Conservation (phyloP, 139 green algal species). For the Closterium sp. region DNA sequence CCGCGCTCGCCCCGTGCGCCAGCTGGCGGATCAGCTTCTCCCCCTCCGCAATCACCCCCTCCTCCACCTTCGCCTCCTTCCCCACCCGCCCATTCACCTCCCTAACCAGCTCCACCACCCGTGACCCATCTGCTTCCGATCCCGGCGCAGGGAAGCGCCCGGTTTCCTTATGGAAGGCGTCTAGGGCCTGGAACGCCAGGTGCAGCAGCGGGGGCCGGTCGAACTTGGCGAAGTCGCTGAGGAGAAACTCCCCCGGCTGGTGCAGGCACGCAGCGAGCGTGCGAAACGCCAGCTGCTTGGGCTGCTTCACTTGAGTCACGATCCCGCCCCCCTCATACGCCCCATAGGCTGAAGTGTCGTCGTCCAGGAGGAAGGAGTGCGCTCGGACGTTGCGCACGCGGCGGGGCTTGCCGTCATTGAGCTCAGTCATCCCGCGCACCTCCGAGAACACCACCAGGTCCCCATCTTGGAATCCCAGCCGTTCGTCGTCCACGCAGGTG, state of each 20-base stretch:
- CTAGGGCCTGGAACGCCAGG: conserved; percentile 88
- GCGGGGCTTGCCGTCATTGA: conserved; percentile 36
- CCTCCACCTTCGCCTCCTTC: conserved; percentile 13
- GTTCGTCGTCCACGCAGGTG: conserved; percentile 95
- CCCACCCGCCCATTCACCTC: conserved; percentile 62
- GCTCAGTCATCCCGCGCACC: conserved; percentile 59
- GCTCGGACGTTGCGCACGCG: conserved; percentile 83
- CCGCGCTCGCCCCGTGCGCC: conserved; percentile 13
- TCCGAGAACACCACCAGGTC: conserved; percentile 76
- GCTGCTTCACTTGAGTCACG: conserved; percentile 82
- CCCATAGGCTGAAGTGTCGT: conserved; percentile 76
- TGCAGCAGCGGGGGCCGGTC: conserved; percentile 87
- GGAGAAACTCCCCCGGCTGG: conserved; percentile 87
- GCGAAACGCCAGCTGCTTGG: conserved; percentile 83
- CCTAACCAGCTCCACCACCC: conserved; percentile 66
- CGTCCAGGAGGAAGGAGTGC: conserved; percentile 90
- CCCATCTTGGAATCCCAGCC: conserved; percentile 89
- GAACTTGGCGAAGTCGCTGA: conserved; percentile 96
- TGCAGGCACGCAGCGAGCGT: conserved; percentile 67
- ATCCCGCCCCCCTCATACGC: conserved; percentile 80
- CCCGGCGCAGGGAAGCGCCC: conserved; percentile 65
- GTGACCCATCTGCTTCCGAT: conserved; percentile 66
- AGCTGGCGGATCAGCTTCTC: conserved; percentile 30
- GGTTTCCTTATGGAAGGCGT: conserved; percentile 65
- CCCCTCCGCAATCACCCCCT: neutral